Evolutionary conservation across 1,284 basidiomycete species (phyloP), one percentile per base, ranked within the genome.

Genomic region (Laetiporus sulphureus): DNA sequence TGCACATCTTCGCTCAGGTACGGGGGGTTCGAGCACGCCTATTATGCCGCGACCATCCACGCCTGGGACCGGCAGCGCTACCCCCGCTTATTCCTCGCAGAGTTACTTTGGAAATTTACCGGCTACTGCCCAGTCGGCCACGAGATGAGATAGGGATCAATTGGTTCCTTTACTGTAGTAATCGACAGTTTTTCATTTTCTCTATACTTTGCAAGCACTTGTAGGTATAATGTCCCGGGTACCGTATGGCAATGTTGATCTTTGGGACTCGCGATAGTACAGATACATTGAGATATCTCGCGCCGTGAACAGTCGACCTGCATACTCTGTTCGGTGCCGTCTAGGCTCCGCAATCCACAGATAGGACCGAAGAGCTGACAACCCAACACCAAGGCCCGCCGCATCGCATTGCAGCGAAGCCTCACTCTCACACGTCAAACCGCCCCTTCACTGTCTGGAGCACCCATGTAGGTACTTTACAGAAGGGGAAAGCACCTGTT

Each of bases 401-500:
- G 38, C 37, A 27, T 38, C 35, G 38, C 40, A 30, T 42, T n/a
- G n/a, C n/a, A n/a, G n/a, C n/a, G n/a, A n/a, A n/a, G 38, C 41
- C 42, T 57, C 42, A 20, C 34, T 72, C 58, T 72, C 40, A 63
- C 67, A 64, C 58, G 64, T 54, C 59, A 72, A 72, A 72, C 69
- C 69, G 71, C 67, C 71, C 64, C 66, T 58, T 62, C 60, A 43
- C 56, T 55, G 63, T 68, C 67, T 67, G 46, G 62, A 56, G 57
- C 56, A 42, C 46, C 38, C 20, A 15, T 31, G 22, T 32, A 23
- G 27, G 43, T 51, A 66, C 57, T 66, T 69, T 61, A 49, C 55
- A 27, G 56, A 61, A 60, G 65, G 66, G 66, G 69, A 71, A 72
- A 69, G 69, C 41, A 51, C 60, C 58, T 46, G 47, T 42, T 46